phyloP scores from a whole-genome alignment of 129 eudicot genomes.

The Flaveria brownii region DNA sequence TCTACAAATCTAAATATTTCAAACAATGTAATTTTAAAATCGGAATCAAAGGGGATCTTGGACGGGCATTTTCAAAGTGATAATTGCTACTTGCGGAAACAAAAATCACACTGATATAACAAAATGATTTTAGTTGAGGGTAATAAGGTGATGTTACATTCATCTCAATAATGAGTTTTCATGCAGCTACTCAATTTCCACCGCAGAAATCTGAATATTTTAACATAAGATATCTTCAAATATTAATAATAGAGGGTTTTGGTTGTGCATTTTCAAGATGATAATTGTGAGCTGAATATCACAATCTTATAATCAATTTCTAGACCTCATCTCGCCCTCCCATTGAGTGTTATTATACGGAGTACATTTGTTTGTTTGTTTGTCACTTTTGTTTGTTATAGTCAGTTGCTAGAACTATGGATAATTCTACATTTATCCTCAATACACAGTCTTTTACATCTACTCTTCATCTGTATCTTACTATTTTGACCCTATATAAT shows the following conservation, averaged over 20 bases:
- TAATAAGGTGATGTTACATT: background rate
- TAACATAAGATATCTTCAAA: background rate
- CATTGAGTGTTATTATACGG: no score
- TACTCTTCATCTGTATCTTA: no score
- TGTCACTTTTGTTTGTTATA: no score
- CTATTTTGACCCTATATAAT: background rate
- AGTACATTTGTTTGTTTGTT: no score
- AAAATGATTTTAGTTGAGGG: background rate
- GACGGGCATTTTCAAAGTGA: background rate
- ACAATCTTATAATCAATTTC: background rate
- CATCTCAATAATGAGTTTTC: background rate
- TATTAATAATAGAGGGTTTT: background rate
- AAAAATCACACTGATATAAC: no score
- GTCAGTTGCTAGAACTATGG: background rate
- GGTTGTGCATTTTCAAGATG: slow-evolving; percentile 7
- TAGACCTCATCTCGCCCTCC: background rate
- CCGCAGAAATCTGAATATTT: background rate
- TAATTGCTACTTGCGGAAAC: background rate
- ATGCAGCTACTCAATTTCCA: background rate
- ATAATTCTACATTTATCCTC: background rate
- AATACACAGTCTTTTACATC: no score
- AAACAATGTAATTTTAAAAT: background rate
- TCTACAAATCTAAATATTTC: background rate
- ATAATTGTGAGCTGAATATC: background rate
- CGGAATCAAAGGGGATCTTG: background rate